These are phyloP conservation scores for Skeletonema costatum DNA, from an alignment of 108 stramenopile genomes.

Conservation along the genomic window DNA sequence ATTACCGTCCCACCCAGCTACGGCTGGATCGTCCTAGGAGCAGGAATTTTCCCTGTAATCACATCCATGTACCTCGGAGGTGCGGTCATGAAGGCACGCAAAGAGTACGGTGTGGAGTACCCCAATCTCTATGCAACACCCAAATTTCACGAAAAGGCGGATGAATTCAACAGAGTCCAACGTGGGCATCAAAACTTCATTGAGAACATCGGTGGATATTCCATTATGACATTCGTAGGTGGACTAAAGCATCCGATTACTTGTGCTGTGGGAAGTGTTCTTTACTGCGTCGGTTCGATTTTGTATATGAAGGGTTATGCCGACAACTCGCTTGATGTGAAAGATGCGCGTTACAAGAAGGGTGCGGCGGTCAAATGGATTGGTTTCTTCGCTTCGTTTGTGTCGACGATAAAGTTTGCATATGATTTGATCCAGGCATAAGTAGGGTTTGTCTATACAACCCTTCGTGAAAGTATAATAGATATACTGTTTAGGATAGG, in stretches of 20 bases:
- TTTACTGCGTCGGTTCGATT: conserved; percentile 54
- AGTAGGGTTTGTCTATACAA: too few relatives aligned
- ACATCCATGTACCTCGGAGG: conserved; percentile 41
- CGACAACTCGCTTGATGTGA: conserved; percentile 69
- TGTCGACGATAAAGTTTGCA: conserved; percentile 13
- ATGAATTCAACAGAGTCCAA: conserved; percentile 90
- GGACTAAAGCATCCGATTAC: conserved; percentile 78
- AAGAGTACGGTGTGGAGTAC: conserved; percentile 62
- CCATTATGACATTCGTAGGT: conserved; percentile 66
- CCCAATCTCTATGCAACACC: conserved; percentile 88
- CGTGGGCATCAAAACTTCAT: conserved; percentile 83
- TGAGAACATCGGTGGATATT: conserved; percentile 52
- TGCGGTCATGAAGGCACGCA: conserved; percentile 74
- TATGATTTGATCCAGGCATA: background rate
- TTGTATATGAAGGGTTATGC: conserved; percentile 71
- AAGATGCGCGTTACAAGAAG: conserved; percentile 71
- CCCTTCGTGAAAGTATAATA: too few relatives aligned
- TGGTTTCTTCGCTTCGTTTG: conserved; percentile 56
- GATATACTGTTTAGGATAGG: too few relatives aligned
- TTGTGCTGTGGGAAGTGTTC: conserved; percentile 40
- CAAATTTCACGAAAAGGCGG: conserved; percentile 78
- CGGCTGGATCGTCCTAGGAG: conserved; percentile 31
- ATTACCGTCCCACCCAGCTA: conserved; percentile 19
- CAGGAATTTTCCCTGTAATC: conserved; percentile 51
- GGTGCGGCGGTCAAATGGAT: conserved; percentile 73